These are phyloP conservation scores for Pseudomicrostroma phylloplanum DNA, from an alignment of 1,284 basidiomycete genomes.

Conservation along the genomic window DNA sequence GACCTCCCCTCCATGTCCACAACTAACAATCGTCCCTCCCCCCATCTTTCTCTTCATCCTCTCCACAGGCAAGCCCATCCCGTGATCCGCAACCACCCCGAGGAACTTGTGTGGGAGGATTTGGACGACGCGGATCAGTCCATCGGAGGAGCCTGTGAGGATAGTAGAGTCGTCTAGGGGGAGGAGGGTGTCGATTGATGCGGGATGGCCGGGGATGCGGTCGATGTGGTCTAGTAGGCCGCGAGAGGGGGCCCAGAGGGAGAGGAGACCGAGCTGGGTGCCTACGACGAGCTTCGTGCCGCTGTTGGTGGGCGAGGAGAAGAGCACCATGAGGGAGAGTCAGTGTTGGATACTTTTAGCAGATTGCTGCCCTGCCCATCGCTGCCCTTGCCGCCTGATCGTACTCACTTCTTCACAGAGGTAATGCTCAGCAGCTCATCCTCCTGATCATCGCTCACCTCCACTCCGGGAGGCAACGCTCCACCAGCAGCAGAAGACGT, in stretches of 20 bases:
- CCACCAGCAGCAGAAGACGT: background rate
- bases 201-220: constrained; percentile 73
- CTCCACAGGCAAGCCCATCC: constrained; percentile 70
- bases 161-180: constrained; percentile 63
- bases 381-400: too few relatives aligned
- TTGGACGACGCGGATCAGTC: constrained; percentile 79
- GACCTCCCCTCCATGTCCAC: constrained; percentile 80
- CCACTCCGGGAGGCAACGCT: constrained; percentile 57
- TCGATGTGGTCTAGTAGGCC: constrained; percentile 92
- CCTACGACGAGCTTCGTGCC: constrained; percentile 77
- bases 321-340: background rate
- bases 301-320: constrained; percentile 52
- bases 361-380: too few relatives aligned
- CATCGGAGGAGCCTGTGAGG: constrained; percentile 87
- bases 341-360: too few relatives aligned
- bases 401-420: constrained; percentile 67
- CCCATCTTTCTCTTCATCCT: constrained; percentile 60
- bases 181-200: constrained; percentile 62
- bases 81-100: constrained; percentile 83
- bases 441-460: constrained; percentile 85
- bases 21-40: constrained; percentile 78
- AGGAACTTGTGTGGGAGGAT: constrained; percentile 82
- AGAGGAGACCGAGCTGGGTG: constrained; percentile 82
- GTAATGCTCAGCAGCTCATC: constrained; percentile 83
- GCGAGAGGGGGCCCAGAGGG: constrained; percentile 75